These are phyloP conservation scores for Penicillium cosmopolitanum DNA, from an alignment of 495 filamentous ascomycete species.

Conservation along the genomic window DNA sequence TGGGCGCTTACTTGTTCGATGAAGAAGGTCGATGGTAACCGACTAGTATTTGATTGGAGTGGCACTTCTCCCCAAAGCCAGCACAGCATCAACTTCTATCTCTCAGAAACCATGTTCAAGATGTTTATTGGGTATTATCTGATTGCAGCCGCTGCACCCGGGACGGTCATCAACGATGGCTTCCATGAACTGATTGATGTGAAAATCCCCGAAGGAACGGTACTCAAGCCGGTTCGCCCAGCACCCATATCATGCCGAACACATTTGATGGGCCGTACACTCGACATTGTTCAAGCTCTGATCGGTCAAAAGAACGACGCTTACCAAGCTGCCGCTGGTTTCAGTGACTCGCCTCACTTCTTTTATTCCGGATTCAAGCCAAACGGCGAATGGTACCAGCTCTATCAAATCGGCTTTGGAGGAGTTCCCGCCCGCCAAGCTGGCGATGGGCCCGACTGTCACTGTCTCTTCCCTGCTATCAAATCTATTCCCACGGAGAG, in stretches of 20 bases:
- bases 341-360: slow-evolving; percentile 55
- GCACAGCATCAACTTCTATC: slow-evolving; percentile 54
- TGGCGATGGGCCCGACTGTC: slow-evolving; percentile 54
- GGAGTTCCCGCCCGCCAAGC: slow-evolving; percentile 52
- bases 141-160: slow-evolving; percentile 49
- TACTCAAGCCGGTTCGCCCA: slow-evolving; percentile 54
- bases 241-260: slow-evolving; percentile 53
- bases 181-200: slow-evolving; percentile 56
- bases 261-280: slow-evolving; percentile 47
- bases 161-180: slow-evolving; percentile 49
- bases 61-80: slow-evolving; percentile 52
- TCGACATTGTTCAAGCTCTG: slow-evolving; percentile 55
- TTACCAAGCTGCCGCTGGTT: slow-evolving; percentile 53
- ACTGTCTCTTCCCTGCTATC: slow-evolving; percentile 56
- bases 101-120: slow-evolving; percentile 55
- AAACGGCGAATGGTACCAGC: slow-evolving; percentile 53
- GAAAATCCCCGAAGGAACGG: slow-evolving; percentile 45
- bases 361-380: slow-evolving; percentile 56
- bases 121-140: slow-evolving; percentile 57
- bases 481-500: slow-evolving; percentile 55
- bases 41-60: slow-evolving; percentile 50
- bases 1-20: slow-evolving; percentile 54
- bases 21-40: slow-evolving; percentile 39
- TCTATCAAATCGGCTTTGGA: slow-evolving; percentile 57
- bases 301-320: slow-evolving; percentile 50